Base-by-base conservation (phyloP, 371 early-diverging fungal genomes). In the Capniomyces stellatus region DNA sequence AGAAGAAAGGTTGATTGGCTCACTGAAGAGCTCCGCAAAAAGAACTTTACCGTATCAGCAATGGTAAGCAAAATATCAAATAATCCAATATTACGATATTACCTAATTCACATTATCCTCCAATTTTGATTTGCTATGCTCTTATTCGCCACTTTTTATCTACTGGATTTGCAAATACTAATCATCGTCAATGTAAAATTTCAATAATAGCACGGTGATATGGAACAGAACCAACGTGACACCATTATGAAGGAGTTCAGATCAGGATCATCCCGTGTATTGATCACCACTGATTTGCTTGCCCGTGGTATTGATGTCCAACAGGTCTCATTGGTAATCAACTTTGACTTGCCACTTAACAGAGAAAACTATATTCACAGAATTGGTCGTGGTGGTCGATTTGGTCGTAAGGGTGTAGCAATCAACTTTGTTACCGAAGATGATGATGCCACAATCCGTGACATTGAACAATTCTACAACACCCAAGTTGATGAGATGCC, bases 181-280 rank as follows among this genome's bases (percentile, higher is more conserved):
- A n/a, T n/a, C n/a, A n/a, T n/a, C n/a, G n/a, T n/a, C n/a, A n/a
- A n/a, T n/a, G n/a, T n/a, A n/a, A n/a, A n/a, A n/a, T n/a, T n/a
- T n/a, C n/a, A n/a, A n/a, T n/a, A n/a, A n/a, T n/a, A n/a, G n/a
- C 96, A 98, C 73, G 93, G 97, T 66, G 99, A 99, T 52, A 94
- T 95, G 83, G 81, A 83, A 29, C 92, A 92, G 76, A 79, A 79
- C 49, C 86, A 92, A 64, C 81, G 95, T 57, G 85, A 85, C 64
- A 76, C 81, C 42, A 89, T 90, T 63, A 85, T 95, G 86, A 77
- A 83, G 49, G 87, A 89, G 67, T 93, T 96, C 74, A 83, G 89
- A 62, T 76, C 80, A 52, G 87, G 87, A 30, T 66, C 57, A 59
- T 83, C 83, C 62, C 85, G 98, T 61, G 86, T 89, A 25, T 71